These are phyloP conservation scores for Musa beccarii DNA, from an alignment of 176 grass and related monocot genomes.

Conservation along the genomic window DNA sequence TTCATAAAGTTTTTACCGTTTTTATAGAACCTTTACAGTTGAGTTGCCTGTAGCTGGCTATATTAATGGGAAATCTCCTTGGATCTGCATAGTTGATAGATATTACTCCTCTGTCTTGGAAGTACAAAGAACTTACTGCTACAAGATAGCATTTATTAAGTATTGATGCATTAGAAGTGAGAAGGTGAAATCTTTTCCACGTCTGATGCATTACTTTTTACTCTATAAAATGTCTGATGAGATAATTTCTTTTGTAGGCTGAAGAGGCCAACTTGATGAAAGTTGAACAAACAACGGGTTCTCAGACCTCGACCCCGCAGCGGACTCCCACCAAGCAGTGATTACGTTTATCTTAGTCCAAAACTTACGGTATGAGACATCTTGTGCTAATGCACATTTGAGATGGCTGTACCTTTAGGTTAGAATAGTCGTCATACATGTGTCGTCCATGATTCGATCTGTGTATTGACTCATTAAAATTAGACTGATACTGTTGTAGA, in stretches of 20 bases:
- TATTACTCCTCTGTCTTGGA: no score
- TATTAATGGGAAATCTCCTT: background rate
- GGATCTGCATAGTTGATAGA: no score
- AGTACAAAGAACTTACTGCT: no score
- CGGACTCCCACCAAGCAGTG: conserved; percentile 29
- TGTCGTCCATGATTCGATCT: no score
- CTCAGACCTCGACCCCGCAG: conserved; percentile 46
- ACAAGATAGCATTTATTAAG: no score
- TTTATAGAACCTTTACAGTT: background rate
- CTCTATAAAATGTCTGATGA: conserved; percentile 15
- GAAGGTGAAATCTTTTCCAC: background rate
- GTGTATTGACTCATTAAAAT: no score
- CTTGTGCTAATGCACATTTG: no score
- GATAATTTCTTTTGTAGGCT: conserved; percentile 19
- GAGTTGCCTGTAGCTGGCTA: background rate
- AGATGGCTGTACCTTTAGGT: no score
- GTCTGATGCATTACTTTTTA: background rate
- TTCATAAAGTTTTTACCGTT: background rate
- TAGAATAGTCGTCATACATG: no score
- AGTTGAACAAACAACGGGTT: conserved; percentile 38
- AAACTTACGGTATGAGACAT: no score
- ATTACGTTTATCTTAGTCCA: background rate
- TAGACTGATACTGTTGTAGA: no score
- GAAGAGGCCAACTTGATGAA: conserved; percentile 36
- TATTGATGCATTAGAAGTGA: background rate